Evolutionary conservation across 495 filamentous ascomycete species (phyloP).

Genomic region (Lophium mytilinum): DNA sequence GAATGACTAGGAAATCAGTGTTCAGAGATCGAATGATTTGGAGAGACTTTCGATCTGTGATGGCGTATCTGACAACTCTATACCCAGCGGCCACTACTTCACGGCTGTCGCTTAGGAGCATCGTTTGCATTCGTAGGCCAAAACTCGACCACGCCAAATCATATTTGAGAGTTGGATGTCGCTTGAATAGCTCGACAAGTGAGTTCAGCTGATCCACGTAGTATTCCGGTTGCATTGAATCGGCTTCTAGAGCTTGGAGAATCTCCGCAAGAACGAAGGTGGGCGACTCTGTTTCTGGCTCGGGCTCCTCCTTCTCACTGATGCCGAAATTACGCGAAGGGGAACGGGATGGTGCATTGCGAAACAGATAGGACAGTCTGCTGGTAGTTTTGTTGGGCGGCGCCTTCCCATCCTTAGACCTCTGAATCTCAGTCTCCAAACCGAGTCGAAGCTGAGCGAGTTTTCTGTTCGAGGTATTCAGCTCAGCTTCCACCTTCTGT

Average conservation of each 20-base stretch:
- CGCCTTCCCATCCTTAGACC: slow-evolving; percentile 40
- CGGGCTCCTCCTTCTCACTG: slow-evolving; percentile 48
- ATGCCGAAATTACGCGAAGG: slow-evolving; percentile 23
- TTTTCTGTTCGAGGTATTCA: slow-evolving; percentile 83
- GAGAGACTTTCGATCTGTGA: slow-evolving; percentile 82
- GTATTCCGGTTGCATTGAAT: slow-evolving; percentile 83
- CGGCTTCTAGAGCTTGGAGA: slow-evolving; percentile 75
- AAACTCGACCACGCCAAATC: slow-evolving; percentile 93
- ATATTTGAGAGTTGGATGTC: slow-evolving; percentile 87
- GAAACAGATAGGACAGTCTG: slow-evolving; percentile 63
- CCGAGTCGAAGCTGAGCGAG: slow-evolving; percentile 73
- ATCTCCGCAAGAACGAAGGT: slow-evolving; percentile 84
- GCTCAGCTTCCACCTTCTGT: slow-evolving; percentile 76
- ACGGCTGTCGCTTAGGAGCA: slow-evolving; percentile 90
- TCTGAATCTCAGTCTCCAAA: slow-evolving; percentile 64
- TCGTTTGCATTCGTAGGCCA: slow-evolving; percentile 82
- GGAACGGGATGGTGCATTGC: slow-evolving; percentile 29
- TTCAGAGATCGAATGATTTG: slow-evolving; percentile 79
- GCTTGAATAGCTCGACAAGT: slow-evolving; percentile 85
- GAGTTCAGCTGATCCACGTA: slow-evolving; percentile 88
- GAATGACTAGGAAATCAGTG: slow-evolving; percentile 84
- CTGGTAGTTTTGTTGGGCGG: slow-evolving; percentile 53
- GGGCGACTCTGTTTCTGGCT: slow-evolving; percentile 66
- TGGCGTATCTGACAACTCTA: slow-evolving; percentile 84
- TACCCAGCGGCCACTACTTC: slow-evolving; percentile 95